A percentile compares a stretch with the other conserved stretches of the same genome.
phyloP scores from a whole-genome alignment of 202 grass and related monocot species.

The Carex arenaria region DNA sequence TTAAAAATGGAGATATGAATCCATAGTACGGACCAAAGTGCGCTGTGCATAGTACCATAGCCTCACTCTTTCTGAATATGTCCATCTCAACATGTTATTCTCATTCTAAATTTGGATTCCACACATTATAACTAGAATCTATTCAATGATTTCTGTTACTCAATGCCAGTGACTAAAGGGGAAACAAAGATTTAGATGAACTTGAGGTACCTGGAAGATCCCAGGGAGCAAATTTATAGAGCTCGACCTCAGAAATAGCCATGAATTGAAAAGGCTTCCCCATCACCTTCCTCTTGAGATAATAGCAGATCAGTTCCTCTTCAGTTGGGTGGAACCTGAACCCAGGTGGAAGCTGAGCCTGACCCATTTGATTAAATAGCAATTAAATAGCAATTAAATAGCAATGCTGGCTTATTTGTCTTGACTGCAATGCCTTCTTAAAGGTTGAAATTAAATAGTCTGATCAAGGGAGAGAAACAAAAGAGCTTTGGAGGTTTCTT shows the following conservation, averaged over 20 bases:
- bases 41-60: too few species aligned
- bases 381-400: background rate
- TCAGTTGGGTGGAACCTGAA: constrained; percentile 94
- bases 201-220: constrained; percentile 67
- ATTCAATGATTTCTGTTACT: background rate
- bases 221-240: constrained; percentile 93
- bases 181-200: background rate
- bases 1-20: too few species aligned
- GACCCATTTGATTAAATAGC: constrained; percentile 33
- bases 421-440: background rate
- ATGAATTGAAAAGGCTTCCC: constrained; percentile 53
- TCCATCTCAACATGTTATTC: background rate
- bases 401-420: background rate
- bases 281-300: constrained; percentile 89
- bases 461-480: background rate
- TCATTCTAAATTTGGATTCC: background rate
- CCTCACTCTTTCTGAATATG: background rate
- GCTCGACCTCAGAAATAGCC: constrained; percentile 67
- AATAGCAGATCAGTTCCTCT: constrained; percentile 78
- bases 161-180: background rate
- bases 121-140: background rate
- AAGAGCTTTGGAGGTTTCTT: background rate
- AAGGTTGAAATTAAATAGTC: background rate
- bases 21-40: too few species aligned
- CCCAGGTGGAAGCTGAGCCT: constrained; percentile 50